phyloP scores from a whole-genome alignment of 169 alveolate genomes.

The Ichthyophthirius multifiliis region DNA sequence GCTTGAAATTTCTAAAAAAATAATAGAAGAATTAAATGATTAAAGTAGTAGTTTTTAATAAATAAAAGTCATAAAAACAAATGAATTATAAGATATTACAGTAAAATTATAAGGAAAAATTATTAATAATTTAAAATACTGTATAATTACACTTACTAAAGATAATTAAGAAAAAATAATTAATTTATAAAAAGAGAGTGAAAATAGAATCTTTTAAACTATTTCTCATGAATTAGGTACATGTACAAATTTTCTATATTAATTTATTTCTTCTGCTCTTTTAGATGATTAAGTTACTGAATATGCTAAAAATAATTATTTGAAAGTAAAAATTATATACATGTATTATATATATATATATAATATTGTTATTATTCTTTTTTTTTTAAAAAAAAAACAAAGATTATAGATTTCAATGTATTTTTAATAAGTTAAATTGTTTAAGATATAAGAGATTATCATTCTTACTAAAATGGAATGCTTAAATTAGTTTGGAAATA shows the following conservation, averaged over 20 bases:
- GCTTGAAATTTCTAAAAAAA: too few relatives aligned
- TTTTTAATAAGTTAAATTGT: neutral
- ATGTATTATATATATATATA: neutral
- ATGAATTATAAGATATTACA: too few relatives aligned
- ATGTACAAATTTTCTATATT: neutral
- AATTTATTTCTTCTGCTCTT: neutral
- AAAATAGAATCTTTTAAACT: neutral
- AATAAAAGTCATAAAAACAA: too few relatives aligned
- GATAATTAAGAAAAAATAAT: too few relatives aligned
- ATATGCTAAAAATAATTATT: neutral
- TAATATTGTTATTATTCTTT: neutral
- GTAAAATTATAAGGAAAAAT: too few relatives aligned
- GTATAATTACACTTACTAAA: too few relatives aligned
- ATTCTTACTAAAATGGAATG: neutral
- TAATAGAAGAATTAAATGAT: too few relatives aligned
- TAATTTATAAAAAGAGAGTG: neutral
- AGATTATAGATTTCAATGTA: neutral
- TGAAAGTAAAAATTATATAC: neutral
- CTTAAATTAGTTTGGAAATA: neutral
- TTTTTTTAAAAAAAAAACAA: neutral
- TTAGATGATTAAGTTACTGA: neutral
- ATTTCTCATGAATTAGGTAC: constrained; percentile 8
- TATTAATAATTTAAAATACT: too few relatives aligned
- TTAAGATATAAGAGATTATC: neutral
- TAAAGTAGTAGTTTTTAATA: too few relatives aligned